Base-by-base conservation (phyloP, 2,329 filamentous ascomycete species). In the Colletotrichum phormii region DNA sequence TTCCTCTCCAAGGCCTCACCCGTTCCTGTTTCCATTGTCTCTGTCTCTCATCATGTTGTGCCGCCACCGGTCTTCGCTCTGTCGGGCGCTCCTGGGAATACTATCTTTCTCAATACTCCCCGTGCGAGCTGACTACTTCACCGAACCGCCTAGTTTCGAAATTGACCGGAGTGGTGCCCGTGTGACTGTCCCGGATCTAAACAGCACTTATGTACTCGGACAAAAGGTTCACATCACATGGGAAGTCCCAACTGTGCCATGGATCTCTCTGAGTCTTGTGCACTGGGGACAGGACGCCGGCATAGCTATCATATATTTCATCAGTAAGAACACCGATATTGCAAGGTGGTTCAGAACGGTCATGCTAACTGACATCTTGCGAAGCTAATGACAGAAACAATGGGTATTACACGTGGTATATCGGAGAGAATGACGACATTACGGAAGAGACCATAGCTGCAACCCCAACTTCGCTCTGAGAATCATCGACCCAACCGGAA, bases 41-140 rank as follows among this genome's bases (percentile, higher is more conserved):
- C 5, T 15, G 12, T 31, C 31, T 33, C 35, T 12, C 46, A 31
- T 15, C 3, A 67, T 71, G 64, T 29, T 26, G 5, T 62, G 8
- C n/a, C 57, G 35, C 87, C 1, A 87, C 86, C 0, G 89, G 86
- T 75, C 89, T 89, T 75, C 86, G 86, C 75, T 89, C 86, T 12
- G 68, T 29, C 57, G 18, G 22, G 22, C 15, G 31, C 42, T 69
- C 4, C 15, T 73, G 6, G 12, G 60, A n/a, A 42, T 66, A 1
- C 12, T 51, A 5, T 62, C 60, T 22, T 54, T 64, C 54, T 37
- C 29, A 5, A 57, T 13, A 51, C 13, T 13, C 11, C 33, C 68
- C 4, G 15, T 37, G 15, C 29, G 9, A 35, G 70, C 53, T 4
- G 66, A 59, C 55, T 72, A 70, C 59, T 70, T 71, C 42, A 72